Evolutionary conservation across 108 stramenopile species (phyloP).

Genomic region (Fragilariopsis cylindrus): DNA sequence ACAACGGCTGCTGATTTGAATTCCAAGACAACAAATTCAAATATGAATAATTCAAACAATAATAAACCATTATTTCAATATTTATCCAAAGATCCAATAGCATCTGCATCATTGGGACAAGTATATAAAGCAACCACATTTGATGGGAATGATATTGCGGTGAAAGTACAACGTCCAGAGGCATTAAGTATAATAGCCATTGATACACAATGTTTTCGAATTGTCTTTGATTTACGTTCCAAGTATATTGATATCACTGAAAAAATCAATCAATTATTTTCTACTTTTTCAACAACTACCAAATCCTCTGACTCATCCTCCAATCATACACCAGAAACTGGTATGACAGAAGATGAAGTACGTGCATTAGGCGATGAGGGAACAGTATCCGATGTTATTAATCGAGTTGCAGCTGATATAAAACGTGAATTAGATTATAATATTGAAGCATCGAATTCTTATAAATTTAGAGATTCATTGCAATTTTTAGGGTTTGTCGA

Average conservation of each 20-base stretch:
- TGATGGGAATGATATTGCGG: conserved; percentile 49
- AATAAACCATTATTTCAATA: conserved; percentile 31
- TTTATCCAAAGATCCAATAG: conserved; percentile 73
- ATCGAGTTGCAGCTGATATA: conserved; percentile 16
- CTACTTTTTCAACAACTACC: too few relatives aligned
- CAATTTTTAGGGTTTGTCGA: conserved; percentile 13
- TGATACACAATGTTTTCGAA: conserved; percentile 58
- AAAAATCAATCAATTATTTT: background rate
- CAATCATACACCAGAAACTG: background rate
- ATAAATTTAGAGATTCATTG: conserved; percentile 3
- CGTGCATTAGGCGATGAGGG: background rate
- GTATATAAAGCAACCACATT: conserved; percentile 68
- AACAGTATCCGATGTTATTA: conserved; percentile 14
- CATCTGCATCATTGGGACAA: conserved; percentile 88
- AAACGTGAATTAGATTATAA: conserved; percentile 23
- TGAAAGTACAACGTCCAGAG: conserved; percentile 84
- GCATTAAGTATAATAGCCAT: conserved; percentile 66
- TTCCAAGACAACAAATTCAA: too few relatives aligned
- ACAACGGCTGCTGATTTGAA: background rate
- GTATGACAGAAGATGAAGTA: conserved; percentile 16
- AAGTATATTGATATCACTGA: conserved; percentile 7
- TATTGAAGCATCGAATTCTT: conserved; percentile 22
- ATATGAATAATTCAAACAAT: too few relatives aligned
- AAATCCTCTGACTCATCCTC: too few relatives aligned
- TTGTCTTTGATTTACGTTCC: background rate